Base-by-base conservation (phyloP, 495 filamentous ascomycete species). In the Daldinia grandis region DNA sequence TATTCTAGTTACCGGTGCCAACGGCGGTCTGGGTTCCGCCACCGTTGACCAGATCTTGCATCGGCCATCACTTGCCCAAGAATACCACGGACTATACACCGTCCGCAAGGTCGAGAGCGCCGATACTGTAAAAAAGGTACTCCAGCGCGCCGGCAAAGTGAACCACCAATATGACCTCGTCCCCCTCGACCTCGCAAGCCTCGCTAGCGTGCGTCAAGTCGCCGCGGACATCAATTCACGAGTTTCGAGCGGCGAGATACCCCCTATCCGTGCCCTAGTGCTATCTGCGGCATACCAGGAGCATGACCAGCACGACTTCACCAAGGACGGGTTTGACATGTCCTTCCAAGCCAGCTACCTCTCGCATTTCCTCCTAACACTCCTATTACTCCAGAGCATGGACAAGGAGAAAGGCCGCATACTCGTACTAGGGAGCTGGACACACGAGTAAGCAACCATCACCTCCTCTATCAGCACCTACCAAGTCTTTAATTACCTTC, bases 1-100 rank as follows among this genome's bases (percentile, higher is more conserved):
- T 7, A 81, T 89, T 54, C 63, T 90, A 25, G 72, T 89, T 14
- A 90, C 87, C 9, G 88, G 87, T 19, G 82, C 87, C 49, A 89
- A 76, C 33, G 74, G 74, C 25, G 72, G 74, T 78, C 40, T 83
- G 79, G 87, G 50, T 81, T 84, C 65, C 73, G 83, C 72, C 78
- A 84, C 72, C 79, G 82, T 62, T 70, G 83, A 67, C 78, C 83
- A 72, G 68, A 87, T 71, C 78, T 80, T 71, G 75, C 74, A 64
- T 50, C 66, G 70, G 9, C 78, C 82, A 4, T 66, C 80, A 1
- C 60, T 76, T 5, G 77, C 76, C 38, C 75, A 78, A 21, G 53
- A 71, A 74, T 72, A 77, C 79, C 63, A 78, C 74, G 74, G 81
- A 65, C 30, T 86, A 67, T 70, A 84, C 30, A 78, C 78, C 2